Percentiles rank a stretch among this genome's conserved stretches.
Evolutionary conservation across 495 filamentous ascomycete species (phyloP).

Genomic region (Aspergillus haitiensis): DNA sequence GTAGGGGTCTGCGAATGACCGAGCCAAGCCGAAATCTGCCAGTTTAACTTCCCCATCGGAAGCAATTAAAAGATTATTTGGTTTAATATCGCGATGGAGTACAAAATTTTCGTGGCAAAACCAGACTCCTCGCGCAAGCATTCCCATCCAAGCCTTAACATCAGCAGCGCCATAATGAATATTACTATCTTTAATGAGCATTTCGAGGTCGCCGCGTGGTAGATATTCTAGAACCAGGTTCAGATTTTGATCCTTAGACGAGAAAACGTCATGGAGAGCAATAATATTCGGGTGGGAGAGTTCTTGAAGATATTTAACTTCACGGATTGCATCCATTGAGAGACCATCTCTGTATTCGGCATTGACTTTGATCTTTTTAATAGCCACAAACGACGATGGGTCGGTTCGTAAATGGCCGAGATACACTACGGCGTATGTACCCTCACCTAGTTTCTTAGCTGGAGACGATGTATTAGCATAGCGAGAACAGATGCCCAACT

Average conservation of each 20-base stretch:
- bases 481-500: neutral
- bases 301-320: conserved; percentile 92
- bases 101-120: conserved; percentile 96
- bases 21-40: conserved; percentile 94
- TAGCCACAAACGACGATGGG: conserved; percentile 73
- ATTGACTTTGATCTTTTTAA: conserved; percentile 98
- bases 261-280: conserved; percentile 85
- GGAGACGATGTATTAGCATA: neutral
- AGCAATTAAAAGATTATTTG: conserved; percentile 94
- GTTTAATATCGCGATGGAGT: conserved; percentile 97
- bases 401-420: conserved; percentile 72
- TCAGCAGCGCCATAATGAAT: conserved; percentile 78
- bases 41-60: conserved; percentile 91
- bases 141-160: conserved; percentile 98
- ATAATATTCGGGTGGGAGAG: conserved; percentile 97
- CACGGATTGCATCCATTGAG: conserved; percentile 89
- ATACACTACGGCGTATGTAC: conserved; percentile 96
- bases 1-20: conserved; percentile 86
- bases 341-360: conserved; percentile 82
- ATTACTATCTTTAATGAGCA: conserved; percentile 82
- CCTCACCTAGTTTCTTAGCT: conserved; percentile 91
- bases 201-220: conserved; percentile 86
- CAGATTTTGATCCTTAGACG: conserved; percentile 87
- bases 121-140: conserved; percentile 90
- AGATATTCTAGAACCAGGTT: conserved; percentile 93